A percentile compares a stretch with the other conserved stretches of the same genome.
Conservation (phyloP, 352 stramenopile species). For the Pythium folliculosum region DNA sequence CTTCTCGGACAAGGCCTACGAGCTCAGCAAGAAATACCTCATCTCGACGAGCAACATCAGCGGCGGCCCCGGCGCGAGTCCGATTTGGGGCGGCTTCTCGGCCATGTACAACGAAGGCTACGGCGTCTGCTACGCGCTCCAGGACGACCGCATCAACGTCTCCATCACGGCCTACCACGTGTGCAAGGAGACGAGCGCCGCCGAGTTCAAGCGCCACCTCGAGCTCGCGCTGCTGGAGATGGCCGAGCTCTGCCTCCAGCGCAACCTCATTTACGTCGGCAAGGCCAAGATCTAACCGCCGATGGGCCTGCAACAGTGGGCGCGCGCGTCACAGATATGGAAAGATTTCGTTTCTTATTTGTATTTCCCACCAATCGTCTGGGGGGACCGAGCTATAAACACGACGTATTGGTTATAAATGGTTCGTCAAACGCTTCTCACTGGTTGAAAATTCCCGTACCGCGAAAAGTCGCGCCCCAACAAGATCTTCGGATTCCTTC, state of each 20-base stretch:
- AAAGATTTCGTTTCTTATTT: constrained; percentile 18
- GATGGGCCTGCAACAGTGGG: neutral
- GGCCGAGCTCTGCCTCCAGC: constrained; percentile 89
- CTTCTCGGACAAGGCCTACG: constrained; percentile 93
- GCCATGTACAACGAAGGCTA: constrained; percentile 95
- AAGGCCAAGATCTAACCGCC: constrained; percentile 76
- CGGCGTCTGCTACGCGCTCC: constrained; percentile 95
- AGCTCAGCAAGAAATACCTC: constrained; percentile 93
- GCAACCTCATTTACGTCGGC: constrained; percentile 90
- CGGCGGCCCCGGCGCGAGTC: constrained; percentile 89
- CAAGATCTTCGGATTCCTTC: constrained; percentile 12
- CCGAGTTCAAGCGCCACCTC: constrained; percentile 88
- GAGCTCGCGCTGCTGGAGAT: constrained; percentile 96
- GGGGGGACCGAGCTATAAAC: neutral
- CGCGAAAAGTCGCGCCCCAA: constrained; percentile 35
- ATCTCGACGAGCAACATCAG: constrained; percentile 96
- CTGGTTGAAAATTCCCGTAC: constrained; percentile 22
- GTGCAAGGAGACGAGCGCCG: constrained; percentile 74
- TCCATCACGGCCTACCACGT: constrained; percentile 93
- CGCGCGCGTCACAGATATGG: constrained; percentile 34
- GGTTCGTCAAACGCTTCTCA: neutral
- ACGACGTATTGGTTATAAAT: constrained; percentile 6
- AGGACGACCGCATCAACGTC: constrained; percentile 94
- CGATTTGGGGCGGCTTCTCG: constrained; percentile 97
- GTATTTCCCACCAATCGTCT: constrained; percentile 35